Evolutionary conservation across 1,284 basidiomycete species (phyloP).

Genomic region (Ustilago cynodontis): DNA sequence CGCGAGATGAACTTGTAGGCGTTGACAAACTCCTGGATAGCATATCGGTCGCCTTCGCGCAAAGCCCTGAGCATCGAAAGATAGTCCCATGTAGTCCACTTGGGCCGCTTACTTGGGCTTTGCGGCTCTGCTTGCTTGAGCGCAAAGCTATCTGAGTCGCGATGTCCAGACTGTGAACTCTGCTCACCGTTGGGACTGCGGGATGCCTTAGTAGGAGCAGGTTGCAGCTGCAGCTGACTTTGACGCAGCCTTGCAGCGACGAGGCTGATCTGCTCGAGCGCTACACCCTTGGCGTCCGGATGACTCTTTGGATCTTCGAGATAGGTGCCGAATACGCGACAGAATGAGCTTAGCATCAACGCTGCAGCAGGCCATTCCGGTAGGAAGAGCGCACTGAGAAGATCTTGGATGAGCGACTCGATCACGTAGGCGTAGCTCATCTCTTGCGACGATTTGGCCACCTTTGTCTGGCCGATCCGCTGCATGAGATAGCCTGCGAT

Average conservation of each 20-base stretch:
- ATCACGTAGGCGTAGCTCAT: slow-evolving; percentile 82
- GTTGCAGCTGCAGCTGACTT: slow-evolving; percentile 37
- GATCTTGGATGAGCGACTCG: slow-evolving; percentile 87
- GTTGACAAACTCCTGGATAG: slow-evolving; percentile 75
- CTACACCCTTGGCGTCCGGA: slow-evolving; percentile 77
- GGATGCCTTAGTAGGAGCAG: background rate
- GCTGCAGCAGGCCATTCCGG: slow-evolving; percentile 97
- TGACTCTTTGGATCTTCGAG: slow-evolving; percentile 80
- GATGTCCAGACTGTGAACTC: background rate
- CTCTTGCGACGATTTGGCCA: slow-evolving; percentile 56
- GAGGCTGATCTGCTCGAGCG: slow-evolving; percentile 91
- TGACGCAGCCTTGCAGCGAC: slow-evolving; percentile 83
- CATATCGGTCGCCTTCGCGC: slow-evolving; percentile 72
- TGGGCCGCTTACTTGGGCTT: slow-evolving; percentile 15
- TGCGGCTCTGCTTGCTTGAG: background rate
- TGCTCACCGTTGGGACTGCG: background rate
- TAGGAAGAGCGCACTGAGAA: slow-evolving; percentile 88
- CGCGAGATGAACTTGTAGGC: slow-evolving; percentile 78
- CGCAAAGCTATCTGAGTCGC: background rate
- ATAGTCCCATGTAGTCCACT: slow-evolving; percentile 36
- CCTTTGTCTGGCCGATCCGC: slow-evolving; percentile 57
- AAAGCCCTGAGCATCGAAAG: slow-evolving; percentile 45
- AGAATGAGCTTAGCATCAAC: slow-evolving; percentile 73
- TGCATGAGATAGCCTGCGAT: slow-evolving; percentile 87
- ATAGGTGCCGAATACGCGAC: slow-evolving; percentile 47